These are phyloP conservation scores for Dicorynia guianensis DNA, from an alignment of 306 rosid genomes.

Conservation along the genomic window DNA sequence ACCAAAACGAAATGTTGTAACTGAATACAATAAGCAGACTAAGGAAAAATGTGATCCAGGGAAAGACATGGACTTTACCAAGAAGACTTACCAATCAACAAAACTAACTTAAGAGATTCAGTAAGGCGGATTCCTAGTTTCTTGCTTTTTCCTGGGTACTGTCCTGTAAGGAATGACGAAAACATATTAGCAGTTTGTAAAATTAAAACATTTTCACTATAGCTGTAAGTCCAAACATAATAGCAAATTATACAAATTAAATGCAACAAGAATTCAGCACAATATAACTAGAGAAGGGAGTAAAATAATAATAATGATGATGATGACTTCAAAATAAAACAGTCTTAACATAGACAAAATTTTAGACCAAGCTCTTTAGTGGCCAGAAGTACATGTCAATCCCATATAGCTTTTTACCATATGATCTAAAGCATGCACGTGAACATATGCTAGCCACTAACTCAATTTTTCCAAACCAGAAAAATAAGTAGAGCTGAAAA, in stretches of 20 bases:
- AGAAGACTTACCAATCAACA: constrained; percentile 75
- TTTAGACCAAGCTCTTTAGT: constrained; percentile 1
- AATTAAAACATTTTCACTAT: not conserved
- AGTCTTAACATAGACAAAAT: constrained; percentile 6
- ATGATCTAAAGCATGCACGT: not conserved
- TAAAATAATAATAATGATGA: not conserved
- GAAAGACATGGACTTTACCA: constrained; percentile 24
- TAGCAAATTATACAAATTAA: constrained; percentile 16
- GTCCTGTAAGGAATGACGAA: constrained; percentile 63
- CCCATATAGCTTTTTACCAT: not conserved
- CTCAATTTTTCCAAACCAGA: not conserved
- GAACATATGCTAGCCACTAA: not conserved
- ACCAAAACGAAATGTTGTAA: constrained; percentile 24
- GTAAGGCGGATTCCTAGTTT: constrained; percentile 66
- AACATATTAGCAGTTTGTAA: constrained; percentile 24
- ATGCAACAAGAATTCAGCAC: constrained; percentile 15
- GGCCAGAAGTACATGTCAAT: not conserved
- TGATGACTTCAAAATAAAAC: not conserved
- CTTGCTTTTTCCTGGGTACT: constrained; percentile 67
- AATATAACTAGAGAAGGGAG: not conserved
- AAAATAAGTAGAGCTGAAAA: not conserved
- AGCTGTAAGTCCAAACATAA: constrained; percentile 6
- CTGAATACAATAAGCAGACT: constrained; percentile 28
- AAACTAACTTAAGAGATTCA: constrained; percentile 89
- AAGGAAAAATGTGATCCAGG: constrained; percentile 18